Base-by-base conservation (phyloP, 306 rosid genomes). In the Cucurbita maxima region DNA sequence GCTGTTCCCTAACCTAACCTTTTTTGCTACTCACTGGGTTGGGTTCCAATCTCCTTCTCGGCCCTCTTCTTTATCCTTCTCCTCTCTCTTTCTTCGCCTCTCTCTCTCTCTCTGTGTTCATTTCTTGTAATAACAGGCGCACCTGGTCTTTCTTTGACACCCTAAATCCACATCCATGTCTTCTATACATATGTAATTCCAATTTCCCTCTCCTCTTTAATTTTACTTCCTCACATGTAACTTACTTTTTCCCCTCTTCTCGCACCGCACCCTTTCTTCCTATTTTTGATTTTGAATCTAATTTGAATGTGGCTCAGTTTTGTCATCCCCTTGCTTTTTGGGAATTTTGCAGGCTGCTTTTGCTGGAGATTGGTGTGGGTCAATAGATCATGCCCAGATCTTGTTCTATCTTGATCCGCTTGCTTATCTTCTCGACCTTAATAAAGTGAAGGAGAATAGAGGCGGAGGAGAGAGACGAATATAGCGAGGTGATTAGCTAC, bases 311-410 rank as follows among this genome's bases (percentile, higher is more conserved):
- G 79, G 76, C 71, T 59, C 72, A 20, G 5, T 57, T 54, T 64
- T 77, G 20, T 68, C 72, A 78, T 36, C 45, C 7, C 53, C 47
- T 80, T 69, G 75, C 19, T 76, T 56, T 74, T 77, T 69, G 56
- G 55, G 52, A 52, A 48, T 70, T 83, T 81, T 55, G 86, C 81
- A 75, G 85, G 81, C 52, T 55, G 70, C 76, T 80, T 51, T 54
- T 76, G 78, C 19, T 68, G 76, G 76, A 76, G 71, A 83, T 61
- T 77, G 83, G 73, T 76, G 59, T 79, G 79, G 83, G 86, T 76
- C 77, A 70, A 44, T 80, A 87, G 90, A 90, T 93, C 96, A 83
- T 82, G 74, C 89, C 84, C 87, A 86, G 97, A 90, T 88, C 97
- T 84, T 87, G 79, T 80, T 80, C 30, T 78, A 64, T 13, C 77